Evolutionary conservation across 1,139 yeast species (phyloP).

Genomic region (Groenewaldozyma sp.): DNA sequence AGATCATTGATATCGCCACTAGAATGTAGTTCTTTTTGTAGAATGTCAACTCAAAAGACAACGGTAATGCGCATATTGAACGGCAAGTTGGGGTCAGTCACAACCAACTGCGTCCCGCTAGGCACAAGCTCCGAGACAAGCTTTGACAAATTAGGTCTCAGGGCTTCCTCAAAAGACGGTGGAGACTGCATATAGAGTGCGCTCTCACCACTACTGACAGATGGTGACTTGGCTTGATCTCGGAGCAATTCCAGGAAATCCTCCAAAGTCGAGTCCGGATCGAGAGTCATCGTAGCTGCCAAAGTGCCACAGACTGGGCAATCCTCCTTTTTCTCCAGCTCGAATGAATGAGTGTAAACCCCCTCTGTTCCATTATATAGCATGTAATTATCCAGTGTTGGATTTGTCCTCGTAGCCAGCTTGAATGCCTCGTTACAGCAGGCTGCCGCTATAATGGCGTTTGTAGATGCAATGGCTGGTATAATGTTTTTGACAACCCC

Average conservation of each 20-base stretch:
- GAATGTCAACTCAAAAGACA: slow-evolving; percentile 10
- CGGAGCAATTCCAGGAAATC: slow-evolving; percentile 39
- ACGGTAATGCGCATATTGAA: slow-evolving; percentile 31
- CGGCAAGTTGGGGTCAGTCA: slow-evolving; percentile 52
- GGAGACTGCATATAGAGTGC: slow-evolving; percentile 47
- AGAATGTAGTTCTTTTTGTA: background rate
- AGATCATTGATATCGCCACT: slow-evolving; percentile 28
- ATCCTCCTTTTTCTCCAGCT: slow-evolving; percentile 46
- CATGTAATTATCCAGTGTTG: slow-evolving; percentile 69
- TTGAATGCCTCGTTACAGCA: slow-evolving; percentile 87
- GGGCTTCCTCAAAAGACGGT: slow-evolving; percentile 39
- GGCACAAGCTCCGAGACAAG: slow-evolving; percentile 35
- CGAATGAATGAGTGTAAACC: slow-evolving; percentile 63
- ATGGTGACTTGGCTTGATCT: slow-evolving; percentile 40
- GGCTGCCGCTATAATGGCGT: slow-evolving; percentile 85
- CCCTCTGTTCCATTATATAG: slow-evolving; percentile 79
- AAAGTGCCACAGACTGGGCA: slow-evolving; percentile 70
- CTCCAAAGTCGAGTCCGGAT: slow-evolving; percentile 37
- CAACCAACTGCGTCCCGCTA: slow-evolving; percentile 42
- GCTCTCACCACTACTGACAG: slow-evolving; percentile 37
- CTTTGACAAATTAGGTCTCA: slow-evolving; percentile 38
- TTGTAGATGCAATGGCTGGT: slow-evolving; percentile 92
- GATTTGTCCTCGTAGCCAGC: slow-evolving; percentile 59
- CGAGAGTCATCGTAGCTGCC: slow-evolving; percentile 28
- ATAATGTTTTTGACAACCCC: slow-evolving; percentile 90